Evolutionary conservation across 208 protist genomes (phyloP).

Genomic region (Leishmania martiniquensis): DNA sequence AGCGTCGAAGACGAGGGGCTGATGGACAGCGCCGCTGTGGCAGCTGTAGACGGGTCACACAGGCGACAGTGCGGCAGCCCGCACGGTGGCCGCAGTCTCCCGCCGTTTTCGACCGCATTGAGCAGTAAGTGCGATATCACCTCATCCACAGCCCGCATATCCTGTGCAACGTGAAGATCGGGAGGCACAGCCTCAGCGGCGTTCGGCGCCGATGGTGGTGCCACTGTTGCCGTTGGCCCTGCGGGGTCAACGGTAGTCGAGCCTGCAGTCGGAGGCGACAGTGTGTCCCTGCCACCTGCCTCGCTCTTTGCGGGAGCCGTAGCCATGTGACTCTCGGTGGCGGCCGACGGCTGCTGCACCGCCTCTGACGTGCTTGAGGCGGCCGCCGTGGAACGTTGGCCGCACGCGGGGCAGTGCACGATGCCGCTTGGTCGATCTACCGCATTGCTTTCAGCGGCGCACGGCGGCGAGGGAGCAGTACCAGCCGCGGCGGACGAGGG

Average conservation of each 20-base stretch:
- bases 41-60: slow-evolving; percentile 7
- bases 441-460: slow-evolving; percentile 10
- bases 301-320: background rate
- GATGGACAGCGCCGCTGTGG: background rate
- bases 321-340: background rate
- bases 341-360: background rate
- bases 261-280: background rate
- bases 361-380: background rate
- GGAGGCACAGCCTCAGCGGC: background rate
- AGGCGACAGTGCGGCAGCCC: slow-evolving; percentile 43
- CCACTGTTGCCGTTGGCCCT: background rate
- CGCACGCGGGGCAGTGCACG: slow-evolving; percentile 26
- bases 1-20: background rate
- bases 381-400: slow-evolving; percentile 4
- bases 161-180: slow-evolving; percentile 1
- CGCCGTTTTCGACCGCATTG: slow-evolving; percentile 8
- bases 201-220: background rate
- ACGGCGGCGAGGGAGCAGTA: background rate
- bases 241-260: background rate
- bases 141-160: slow-evolving; percentile 39
- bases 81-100: slow-evolving; percentile 26
- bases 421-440: slow-evolving; percentile 22
- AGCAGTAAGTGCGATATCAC: slow-evolving; percentile 33
- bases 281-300: background rate
- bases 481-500: background rate